A percentile compares a stretch with the other conserved stretches of the same genome.
Conservation (phyloP, 2,329 filamentous ascomycete genomes). For the Chrysoporthe austroafricana region DNA sequence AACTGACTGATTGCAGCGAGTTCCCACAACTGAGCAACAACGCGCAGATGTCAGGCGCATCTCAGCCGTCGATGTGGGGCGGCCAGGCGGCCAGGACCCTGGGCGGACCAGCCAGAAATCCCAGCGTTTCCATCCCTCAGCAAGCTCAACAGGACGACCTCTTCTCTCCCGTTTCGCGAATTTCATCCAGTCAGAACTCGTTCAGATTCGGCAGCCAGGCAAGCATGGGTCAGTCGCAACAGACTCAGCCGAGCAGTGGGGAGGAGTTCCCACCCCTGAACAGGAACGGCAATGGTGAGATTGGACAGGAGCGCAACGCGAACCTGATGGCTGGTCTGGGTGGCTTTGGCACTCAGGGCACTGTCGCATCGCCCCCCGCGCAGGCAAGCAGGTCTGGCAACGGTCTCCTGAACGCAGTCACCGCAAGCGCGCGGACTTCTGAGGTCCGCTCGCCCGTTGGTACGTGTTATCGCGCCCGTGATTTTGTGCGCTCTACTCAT, state of each 20-base stretch:
- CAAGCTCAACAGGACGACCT: constrained; percentile 54
- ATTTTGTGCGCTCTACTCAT: constrained; percentile 31
- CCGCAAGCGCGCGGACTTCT: constrained; percentile 57
- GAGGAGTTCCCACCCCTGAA: constrained; percentile 69
- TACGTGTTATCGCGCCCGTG: constrained; percentile 29
- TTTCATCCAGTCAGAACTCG: constrained; percentile 47
- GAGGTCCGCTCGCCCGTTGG: constrained; percentile 55
- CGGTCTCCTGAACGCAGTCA: constrained; percentile 66
- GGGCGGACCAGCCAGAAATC: constrained; percentile 54
- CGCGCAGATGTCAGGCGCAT: constrained; percentile 54
- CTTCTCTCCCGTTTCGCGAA: constrained; percentile 44
- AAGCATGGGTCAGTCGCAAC: constrained; percentile 47
- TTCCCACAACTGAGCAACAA: constrained; percentile 64
- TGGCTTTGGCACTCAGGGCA: constrained; percentile 54
- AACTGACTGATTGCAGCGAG: constrained; percentile 50
- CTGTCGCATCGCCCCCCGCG: constrained; percentile 42
- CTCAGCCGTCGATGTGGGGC: constrained; percentile 59
- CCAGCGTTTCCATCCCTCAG: constrained; percentile 55
- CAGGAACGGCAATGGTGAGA: constrained; percentile 59
- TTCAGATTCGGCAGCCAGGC: constrained; percentile 60
- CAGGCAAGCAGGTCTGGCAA: constrained; percentile 56
- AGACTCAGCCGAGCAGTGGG: constrained; percentile 51
- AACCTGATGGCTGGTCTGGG: constrained; percentile 58
- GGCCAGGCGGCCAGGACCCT: constrained; percentile 53
- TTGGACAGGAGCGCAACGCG: constrained; percentile 57